Percentiles rank a stretch among this genome's conserved stretches.
phyloP scores from a whole-genome alignment of 495 filamentous ascomycete species.

The Pyronema omphalodes region DNA sequence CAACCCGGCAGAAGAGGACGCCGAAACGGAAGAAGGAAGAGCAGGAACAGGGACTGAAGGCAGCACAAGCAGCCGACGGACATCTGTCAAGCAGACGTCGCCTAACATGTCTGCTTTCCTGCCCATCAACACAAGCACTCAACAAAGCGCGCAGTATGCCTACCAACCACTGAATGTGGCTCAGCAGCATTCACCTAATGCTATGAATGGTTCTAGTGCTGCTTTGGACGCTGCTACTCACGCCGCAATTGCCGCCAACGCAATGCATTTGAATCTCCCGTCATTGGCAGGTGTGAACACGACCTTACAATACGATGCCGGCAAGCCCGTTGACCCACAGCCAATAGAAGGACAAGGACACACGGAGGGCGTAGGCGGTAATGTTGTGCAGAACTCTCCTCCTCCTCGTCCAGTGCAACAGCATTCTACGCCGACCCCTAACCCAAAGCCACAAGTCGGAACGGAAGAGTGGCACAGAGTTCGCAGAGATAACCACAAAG shows the following conservation, averaged over 20 bases:
- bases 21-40: slow-evolving; percentile 20
- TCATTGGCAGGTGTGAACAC: slow-evolving; percentile 16
- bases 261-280: slow-evolving; percentile 21
- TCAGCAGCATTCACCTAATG: slow-evolving; percentile 10
- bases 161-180: slow-evolving; percentile 20
- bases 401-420: slow-evolving; percentile 5
- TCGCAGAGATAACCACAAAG: slow-evolving; percentile 96
- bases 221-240: slow-evolving; percentile 18
- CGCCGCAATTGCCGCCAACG: slow-evolving; percentile 18
- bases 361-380: slow-evolving; percentile 17
- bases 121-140: slow-evolving; percentile 22
- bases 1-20: slow-evolving; percentile 22
- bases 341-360: slow-evolving; percentile 18
- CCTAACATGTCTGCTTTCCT: slow-evolving; percentile 21
- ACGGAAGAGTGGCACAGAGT: slow-evolving; percentile 97
- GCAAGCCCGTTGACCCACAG: slow-evolving; percentile 14
- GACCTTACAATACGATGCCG: slow-evolving; percentile 10
- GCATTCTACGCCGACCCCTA: slow-evolving; percentile 18
- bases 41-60: slow-evolving; percentile 13
- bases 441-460: slow-evolving; percentile 69
- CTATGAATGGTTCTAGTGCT: slow-evolving; percentile 20
- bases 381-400: slow-evolving; percentile 5
- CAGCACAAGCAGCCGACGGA: slow-evolving; percentile 18
- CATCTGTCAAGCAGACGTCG: slow-evolving; percentile 23
- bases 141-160: slow-evolving; percentile 13